Evolutionary conservation across 352 stramenopile genomes (phyloP).

Genomic region (Phytophthora agathidicida): DNA sequence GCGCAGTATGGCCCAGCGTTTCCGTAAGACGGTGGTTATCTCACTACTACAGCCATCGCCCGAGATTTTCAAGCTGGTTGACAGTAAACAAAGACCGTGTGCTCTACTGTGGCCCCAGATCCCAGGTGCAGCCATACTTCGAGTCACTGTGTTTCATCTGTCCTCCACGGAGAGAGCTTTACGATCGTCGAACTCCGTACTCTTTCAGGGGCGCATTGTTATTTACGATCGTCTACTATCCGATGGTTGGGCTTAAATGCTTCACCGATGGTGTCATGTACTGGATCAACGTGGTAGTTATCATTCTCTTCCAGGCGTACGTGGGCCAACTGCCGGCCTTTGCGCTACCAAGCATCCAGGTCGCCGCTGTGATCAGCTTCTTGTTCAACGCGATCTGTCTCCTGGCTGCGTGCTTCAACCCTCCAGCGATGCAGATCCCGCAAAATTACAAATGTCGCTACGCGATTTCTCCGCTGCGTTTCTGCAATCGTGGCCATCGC

Average conservation of each 20-base stretch:
- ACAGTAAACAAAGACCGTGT: constrained; percentile 12
- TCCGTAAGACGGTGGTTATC: constrained; percentile 17
- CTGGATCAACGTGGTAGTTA: constrained; percentile 41
- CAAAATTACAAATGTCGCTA: constrained; percentile 54
- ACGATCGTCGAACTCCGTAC: constrained; percentile 38
- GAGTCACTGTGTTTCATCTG: constrained; percentile 12
- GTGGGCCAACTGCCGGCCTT: constrained; percentile 43
- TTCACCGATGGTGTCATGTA: constrained; percentile 36
- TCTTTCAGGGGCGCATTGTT: constrained; percentile 25
- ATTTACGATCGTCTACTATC: constrained; percentile 43
- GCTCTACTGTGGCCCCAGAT: constrained; percentile 11
- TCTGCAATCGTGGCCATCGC: constrained; percentile 35
- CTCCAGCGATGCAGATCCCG: constrained; percentile 42
- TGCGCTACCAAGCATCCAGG: constrained; percentile 41
- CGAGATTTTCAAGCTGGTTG: constrained; percentile 16
- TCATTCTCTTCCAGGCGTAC: constrained; percentile 48
- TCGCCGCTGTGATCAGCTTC: constrained; percentile 39
- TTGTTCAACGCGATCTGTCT: constrained; percentile 47
- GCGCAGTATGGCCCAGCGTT: constrained; percentile 7
- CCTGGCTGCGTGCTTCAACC: constrained; percentile 51
- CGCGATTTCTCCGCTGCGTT: constrained; percentile 36
- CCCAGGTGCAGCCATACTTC: constrained; percentile 12
- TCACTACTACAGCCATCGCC: constrained; percentile 19
- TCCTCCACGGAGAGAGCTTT: constrained; percentile 19
- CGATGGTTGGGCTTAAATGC: constrained; percentile 50